Base-by-base conservation (phyloP, 2,329 filamentous ascomycete genomes). In the Aspergillus persii region DNA sequence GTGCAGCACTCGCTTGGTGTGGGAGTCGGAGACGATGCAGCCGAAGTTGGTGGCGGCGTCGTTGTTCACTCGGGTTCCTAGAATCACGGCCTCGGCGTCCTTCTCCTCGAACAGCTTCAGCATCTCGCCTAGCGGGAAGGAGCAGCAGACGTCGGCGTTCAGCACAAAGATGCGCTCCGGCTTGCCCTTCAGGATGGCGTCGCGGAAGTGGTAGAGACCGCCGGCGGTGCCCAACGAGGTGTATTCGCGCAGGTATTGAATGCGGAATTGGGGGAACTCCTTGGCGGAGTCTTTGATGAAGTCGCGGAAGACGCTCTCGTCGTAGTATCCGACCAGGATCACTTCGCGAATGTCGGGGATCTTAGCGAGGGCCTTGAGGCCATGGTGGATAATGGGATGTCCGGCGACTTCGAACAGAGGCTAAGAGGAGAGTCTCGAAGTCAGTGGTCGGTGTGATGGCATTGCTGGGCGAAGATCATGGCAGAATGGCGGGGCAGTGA, bases 101-200 rank as follows among this genome's bases (percentile, higher is more conserved):
- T 92, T 96, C 75, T 96, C 93, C 71, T 92, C 89, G 76, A 96
- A 96, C 68, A 98, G 84, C 76, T 89, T 89, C 65, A 97, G 89
- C 95, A 99, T 98, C 77, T 97, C 92, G 67, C 88, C 89, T 61
- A 99, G 85, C 5, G 95, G 95, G 83, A 98, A 99, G 26, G 92
- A 96, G 81, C 95, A 98, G 89, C 95, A 99, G 67, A 98, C 94
- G 76, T 98, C 95, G 69, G 93, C 94, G 77, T 99, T 99, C 74
- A 98, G 84, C 59, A 99, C 95, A 76, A 99, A 97, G 80, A 98
- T 91, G 71, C 92, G 89, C 77, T 97, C 93, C 44, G 95, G 95
- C 65, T 89, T 87, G 73, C 94, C 93, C 83, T 97, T 98, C 76
- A 98, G 87, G 74, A 99, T 98, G 66, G 92, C 92, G 85, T 99